Percentiles rank a stretch among this genome's conserved stretches.
These are phyloP conservation scores for Erythrobasidium hasegawianum DNA, from an alignment of 1,284 basidiomycete genomes.

Conservation along the genomic window DNA sequence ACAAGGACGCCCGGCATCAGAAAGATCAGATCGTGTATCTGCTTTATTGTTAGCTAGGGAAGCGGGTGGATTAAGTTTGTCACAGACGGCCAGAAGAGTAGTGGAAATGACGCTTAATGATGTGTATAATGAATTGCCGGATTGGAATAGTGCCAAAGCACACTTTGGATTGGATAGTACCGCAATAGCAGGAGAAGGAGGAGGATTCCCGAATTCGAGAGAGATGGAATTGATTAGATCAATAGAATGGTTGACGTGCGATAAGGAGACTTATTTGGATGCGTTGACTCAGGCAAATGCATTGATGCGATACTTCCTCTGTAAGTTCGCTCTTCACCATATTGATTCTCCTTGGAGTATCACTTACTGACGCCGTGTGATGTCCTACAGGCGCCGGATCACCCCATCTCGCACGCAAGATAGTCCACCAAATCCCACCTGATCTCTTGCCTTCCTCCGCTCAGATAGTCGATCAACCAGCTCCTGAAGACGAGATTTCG, in stretches of 20 bases:
- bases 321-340: conserved; percentile 54
- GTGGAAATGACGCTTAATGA: conserved; percentile 72
- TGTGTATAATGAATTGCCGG: conserved; percentile 48
- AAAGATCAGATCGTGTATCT: conserved; percentile 63
- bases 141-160: conserved; percentile 18
- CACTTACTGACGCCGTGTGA: too few relatives aligned
- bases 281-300: conserved; percentile 80
- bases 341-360: too few relatives aligned
- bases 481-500: conserved; percentile 47
- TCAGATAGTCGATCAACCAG: not conserved
- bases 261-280: conserved; percentile 56
- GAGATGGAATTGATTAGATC: conserved; percentile 74
- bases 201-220: conserved; percentile 44
- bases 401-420: conserved; percentile 63
- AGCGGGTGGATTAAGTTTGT: conserved; percentile 77
- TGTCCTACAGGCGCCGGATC: conserved; percentile 70
- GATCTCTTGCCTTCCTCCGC: conserved; percentile 55
- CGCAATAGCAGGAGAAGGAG: conserved; percentile 49
- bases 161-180: conserved; percentile 54
- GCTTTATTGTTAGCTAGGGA: conserved; percentile 68
- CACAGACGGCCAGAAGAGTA: conserved; percentile 72
- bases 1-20: conserved; percentile 52
- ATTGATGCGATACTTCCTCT: conserved; percentile 78
- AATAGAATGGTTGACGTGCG: conserved; percentile 89
- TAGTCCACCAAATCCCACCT: conserved; percentile 64